Base-by-base conservation (phyloP, 345 rosid genomes). In the Syzygium aromaticum region DNA sequence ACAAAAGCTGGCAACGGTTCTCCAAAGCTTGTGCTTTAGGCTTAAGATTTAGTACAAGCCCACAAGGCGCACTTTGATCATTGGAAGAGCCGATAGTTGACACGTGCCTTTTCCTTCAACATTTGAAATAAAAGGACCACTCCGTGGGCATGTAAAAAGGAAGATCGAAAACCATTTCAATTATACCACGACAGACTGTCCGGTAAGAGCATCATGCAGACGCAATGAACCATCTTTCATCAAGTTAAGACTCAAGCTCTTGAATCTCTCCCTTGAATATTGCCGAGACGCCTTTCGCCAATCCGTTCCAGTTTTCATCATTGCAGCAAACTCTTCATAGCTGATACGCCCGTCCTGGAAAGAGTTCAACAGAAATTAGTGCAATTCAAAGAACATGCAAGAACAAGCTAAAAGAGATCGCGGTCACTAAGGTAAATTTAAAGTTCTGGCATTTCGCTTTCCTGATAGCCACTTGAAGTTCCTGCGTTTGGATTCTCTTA, bases 261-360 rank as follows among this genome's bases (percentile, higher is more conserved):
- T 97, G 92, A 95, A 97, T 84, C 99, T 95, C 93, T 97, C 99
- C 89, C 99, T 90, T 23, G 99, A 97, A 90, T 97, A 97, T 89
- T 97, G 99, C 22, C 99, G 92, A 3, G 99, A 97, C 2, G 99
- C 99, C 94, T 97, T 97, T 91, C 99, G 94, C 99, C 99, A 97
- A 80, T 97, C 99, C 0, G 99, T 97, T 90, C 99, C 99, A 11
- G 99, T 89, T 96, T 96, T 97, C 99, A 97, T 97, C 99, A 97
- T 96, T 6, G 95, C 92, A 85, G 94, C 98, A 91, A 97, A 97
- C 90, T 97, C 99, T 33, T 97, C 99, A 46, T 97, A 97, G 91
- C 98, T 95, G 87, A 97, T 95, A 49, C 93, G 88, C 54, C 98
- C 98, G 7, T 97, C 99, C 98, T 97, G 95, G 33, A 84, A 87